These are phyloP conservation scores for Lachnellula suecica DNA, from an alignment of 2,329 filamentous ascomycete genomes.

Conservation along the genomic window DNA sequence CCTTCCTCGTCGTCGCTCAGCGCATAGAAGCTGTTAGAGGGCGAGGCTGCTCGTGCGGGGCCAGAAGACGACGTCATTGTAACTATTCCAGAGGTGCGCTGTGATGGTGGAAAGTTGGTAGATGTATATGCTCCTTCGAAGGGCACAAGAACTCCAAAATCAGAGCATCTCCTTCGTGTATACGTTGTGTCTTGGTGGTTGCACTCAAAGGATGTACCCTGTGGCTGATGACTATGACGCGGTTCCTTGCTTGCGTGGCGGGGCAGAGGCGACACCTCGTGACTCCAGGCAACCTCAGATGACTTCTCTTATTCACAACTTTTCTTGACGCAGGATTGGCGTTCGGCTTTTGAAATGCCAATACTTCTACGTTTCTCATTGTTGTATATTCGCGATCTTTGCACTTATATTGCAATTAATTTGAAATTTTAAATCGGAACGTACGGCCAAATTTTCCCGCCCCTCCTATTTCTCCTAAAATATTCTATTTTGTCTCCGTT, in stretches of 20 bases:
- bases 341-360: too few species aligned
- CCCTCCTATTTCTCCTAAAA: too few species aligned
- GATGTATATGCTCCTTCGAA: background rate
- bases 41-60: constrained; percentile 54
- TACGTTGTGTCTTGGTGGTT: background rate
- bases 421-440: too few species aligned
- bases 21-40: constrained; percentile 87
- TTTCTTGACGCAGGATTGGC: too few species aligned
- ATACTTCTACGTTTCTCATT: too few species aligned
- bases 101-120: background rate
- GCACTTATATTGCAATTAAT: too few species aligned
- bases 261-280: background rate
- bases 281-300: constrained; percentile 1
- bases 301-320: background rate
- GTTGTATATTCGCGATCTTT: too few species aligned
- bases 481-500: too few species aligned
- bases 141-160: background rate
- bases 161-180: background rate
- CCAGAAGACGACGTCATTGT: constrained; percentile 25
- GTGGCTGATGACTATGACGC: constrained; percentile 3
- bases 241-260: constrained; percentile 1
- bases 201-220: too few species aligned
- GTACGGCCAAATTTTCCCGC: too few species aligned
- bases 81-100: background rate
- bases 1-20: constrained; percentile 95